These are phyloP conservation scores for Apiospora pterosperma DNA, from an alignment of 2,329 filamentous ascomycete species.

Conservation along the genomic window DNA sequence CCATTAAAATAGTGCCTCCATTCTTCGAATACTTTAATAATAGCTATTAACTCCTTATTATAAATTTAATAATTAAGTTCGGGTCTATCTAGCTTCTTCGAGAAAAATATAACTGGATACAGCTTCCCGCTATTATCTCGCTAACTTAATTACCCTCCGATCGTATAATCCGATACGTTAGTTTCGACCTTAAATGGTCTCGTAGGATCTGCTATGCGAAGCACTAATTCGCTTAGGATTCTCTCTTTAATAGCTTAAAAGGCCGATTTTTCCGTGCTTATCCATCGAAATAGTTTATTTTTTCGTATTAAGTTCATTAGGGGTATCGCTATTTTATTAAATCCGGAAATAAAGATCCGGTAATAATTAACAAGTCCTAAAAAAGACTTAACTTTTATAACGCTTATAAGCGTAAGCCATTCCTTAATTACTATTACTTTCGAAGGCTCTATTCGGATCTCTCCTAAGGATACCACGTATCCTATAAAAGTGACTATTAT, in stretches of 20 bases:
- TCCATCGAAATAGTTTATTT: conserved; percentile 1
- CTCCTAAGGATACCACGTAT: not conserved
- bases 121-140: too few species aligned
- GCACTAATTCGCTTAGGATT: too few species aligned
- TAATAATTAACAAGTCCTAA: conserved; percentile 31
- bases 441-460: not conserved
- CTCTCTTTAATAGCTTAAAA: too few species aligned
- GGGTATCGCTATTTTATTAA: conserved; percentile 12
- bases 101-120: too few species aligned
- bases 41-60: too few species aligned
- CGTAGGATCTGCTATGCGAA: too few species aligned
- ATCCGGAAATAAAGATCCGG: conserved; percentile 24
- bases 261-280: not conserved
- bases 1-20: too few species aligned
- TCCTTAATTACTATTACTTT: conserved; percentile 15
- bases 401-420: not conserved
- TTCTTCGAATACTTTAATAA: too few species aligned
- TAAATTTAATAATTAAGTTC: too few species aligned
- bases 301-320: conserved; percentile 17
- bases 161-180: conserved; percentile 12
- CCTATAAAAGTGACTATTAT: not conserved
- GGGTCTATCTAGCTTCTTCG: too few species aligned
- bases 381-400: too few species aligned
- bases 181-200: conserved; percentile 9
- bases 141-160: conserved; percentile 4